These are phyloP conservation scores for Aegilops speltoides DNA, from an alignment of 176 grass and related monocot genomes.

Conservation along the genomic window DNA sequence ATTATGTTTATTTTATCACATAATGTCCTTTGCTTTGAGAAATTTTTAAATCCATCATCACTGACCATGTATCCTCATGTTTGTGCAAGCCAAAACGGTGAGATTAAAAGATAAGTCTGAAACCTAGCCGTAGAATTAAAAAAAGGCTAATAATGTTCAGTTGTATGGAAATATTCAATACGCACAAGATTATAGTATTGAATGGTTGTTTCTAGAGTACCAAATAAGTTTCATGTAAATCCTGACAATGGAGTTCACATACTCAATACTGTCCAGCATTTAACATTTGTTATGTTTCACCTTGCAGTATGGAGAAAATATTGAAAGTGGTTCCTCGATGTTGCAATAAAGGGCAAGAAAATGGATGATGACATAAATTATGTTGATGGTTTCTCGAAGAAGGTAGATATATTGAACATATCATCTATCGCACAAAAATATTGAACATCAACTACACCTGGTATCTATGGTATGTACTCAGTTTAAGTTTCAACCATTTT, in stretches of 20 bases:
- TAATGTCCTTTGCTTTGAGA: no score
- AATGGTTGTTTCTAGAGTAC: slow-evolving; percentile 86
- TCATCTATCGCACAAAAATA: neutral
- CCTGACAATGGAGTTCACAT: neutral
- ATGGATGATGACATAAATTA: slow-evolving; percentile 97
- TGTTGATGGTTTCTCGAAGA: slow-evolving; percentile 97
- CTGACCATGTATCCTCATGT: no score
- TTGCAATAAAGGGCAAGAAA: slow-evolving; percentile 84
- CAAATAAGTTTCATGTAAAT: slow-evolving; percentile 65
- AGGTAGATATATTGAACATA: slow-evolving; percentile 35
- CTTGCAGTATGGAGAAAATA: slow-evolving; percentile 79
- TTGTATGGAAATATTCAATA: no score
- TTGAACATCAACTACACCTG: no score
- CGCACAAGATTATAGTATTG: slow-evolving; percentile 11
- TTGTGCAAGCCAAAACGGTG: no score
- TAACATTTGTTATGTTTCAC: slow-evolving; percentile 18
- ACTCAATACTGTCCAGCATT: slow-evolving; percentile 6
- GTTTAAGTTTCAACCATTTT: no score
- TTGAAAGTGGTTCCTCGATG: slow-evolving; percentile 93
- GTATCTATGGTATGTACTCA: no score
- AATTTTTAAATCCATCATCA: no score
- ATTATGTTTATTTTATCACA: no score
- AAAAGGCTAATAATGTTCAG: no score
- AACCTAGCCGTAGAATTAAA: no score
- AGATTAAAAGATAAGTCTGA: no score